A percentile compares a stretch with the other conserved stretches of the same genome.
Conservation (phyloP, 1,139 yeast genomes). For the Pichia cactophila region DNA sequence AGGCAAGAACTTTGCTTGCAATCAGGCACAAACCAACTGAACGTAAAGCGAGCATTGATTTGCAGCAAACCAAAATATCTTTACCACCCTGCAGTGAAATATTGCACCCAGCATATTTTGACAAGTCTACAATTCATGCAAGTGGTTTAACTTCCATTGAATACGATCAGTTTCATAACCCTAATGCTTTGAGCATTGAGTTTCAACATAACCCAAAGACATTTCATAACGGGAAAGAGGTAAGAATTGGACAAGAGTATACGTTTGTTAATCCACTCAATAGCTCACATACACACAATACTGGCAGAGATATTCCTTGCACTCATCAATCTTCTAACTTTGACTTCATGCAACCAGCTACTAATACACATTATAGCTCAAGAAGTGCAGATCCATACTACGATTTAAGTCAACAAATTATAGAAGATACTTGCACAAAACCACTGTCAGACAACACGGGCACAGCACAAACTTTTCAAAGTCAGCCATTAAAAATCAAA, state of each 20-base stretch:
- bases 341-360: background rate
- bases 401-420: constrained; percentile 6
- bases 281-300: background rate
- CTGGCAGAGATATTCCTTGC: too few relatives aligned
- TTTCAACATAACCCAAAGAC: constrained; percentile 3
- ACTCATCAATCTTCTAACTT: background rate
- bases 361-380: background rate
- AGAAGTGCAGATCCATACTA: constrained; percentile 4
- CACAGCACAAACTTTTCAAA: background rate
- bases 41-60: constrained; percentile 2
- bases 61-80: background rate
- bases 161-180: constrained; percentile 8
- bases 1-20: constrained; percentile 2
- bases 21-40: background rate
- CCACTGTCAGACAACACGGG: background rate
- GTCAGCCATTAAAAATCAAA: constrained; percentile 6
- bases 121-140: constrained; percentile 18
- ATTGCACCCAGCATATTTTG: constrained; percentile 14
- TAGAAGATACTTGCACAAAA: background rate
- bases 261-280: background rate
- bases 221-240: constrained; percentile 8
- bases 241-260: constrained; percentile 2
- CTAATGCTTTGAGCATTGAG: constrained; percentile 3
- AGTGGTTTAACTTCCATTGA: constrained; percentile 13
- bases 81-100: constrained; percentile 17